Evolutionary conservation across 2,329 filamentous ascomycete genomes (phyloP).

Genomic region (Fusarium staphyleae): DNA sequence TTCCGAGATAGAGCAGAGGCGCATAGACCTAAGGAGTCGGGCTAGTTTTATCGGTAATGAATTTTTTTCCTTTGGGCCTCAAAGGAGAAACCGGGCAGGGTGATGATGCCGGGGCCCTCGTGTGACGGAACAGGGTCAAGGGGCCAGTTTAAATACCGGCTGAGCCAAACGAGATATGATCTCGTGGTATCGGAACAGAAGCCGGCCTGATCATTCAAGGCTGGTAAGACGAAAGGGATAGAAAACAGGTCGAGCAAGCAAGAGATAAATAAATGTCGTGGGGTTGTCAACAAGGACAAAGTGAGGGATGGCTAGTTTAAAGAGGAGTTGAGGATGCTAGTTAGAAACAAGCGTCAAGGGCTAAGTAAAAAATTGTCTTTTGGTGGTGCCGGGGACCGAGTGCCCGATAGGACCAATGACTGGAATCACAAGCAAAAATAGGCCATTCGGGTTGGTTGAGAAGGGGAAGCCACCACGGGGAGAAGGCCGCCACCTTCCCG

Average conservation of each 20-base stretch:
- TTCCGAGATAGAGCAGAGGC: slow-evolving; percentile 9
- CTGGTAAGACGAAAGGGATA: background rate
- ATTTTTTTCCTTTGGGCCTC: slow-evolving; percentile 21
- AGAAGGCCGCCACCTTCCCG: slow-evolving; percentile 28
- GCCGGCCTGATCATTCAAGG: slow-evolving; percentile 9
- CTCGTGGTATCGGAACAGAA: slow-evolving; percentile 11
- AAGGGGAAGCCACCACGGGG: slow-evolving; percentile 4
- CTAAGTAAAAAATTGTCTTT: slow-evolving; percentile 34
- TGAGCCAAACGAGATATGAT: slow-evolving; percentile 22
- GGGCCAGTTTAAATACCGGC: slow-evolving; percentile 30
- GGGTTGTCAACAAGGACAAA: slow-evolving; percentile 28
- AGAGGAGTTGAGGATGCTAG: slow-evolving; percentile 28
- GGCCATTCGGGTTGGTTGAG: slow-evolving; percentile 13
- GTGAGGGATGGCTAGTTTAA: slow-evolving; percentile 31
- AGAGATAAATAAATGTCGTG: slow-evolving; percentile 17
- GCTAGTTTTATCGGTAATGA: slow-evolving; percentile 25
- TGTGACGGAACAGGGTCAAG: slow-evolving; percentile 30
- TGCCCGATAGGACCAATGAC: slow-evolving; percentile 15
- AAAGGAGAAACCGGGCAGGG: slow-evolving; percentile 30
- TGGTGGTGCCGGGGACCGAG: slow-evolving; percentile 35
- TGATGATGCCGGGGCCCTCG: slow-evolving; percentile 23
- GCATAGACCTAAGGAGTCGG: slow-evolving; percentile 27
- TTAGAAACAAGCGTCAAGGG: slow-evolving; percentile 35
- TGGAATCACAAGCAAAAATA: slow-evolving; percentile 37
- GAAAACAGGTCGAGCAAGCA: background rate